Conservation (phyloP, 2,329 filamentous ascomycete species). For the Arthrobotrys sphaeroides region DNA sequence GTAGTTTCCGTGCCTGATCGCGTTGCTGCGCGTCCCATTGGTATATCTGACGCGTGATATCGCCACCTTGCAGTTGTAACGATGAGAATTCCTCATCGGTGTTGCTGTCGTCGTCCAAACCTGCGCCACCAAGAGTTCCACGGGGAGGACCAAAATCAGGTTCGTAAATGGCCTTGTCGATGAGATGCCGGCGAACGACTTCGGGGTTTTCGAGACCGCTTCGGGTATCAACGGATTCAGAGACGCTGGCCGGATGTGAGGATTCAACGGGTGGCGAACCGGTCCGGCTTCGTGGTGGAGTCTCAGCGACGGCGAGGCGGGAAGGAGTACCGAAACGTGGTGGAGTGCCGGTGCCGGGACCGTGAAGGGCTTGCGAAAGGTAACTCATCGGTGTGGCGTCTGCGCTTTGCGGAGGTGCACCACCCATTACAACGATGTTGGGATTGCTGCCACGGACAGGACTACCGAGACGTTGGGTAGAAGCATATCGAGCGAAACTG, state of each 20-base stretch:
- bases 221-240: conserved; percentile 84
- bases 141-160: conserved; percentile 60
- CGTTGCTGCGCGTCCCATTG: conserved; percentile 86
- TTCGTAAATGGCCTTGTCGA: conserved; percentile 64
- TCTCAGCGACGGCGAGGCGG: conserved; percentile 59
- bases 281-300: conserved; percentile 63
- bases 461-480: conserved; percentile 44
- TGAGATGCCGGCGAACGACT: conserved; percentile 87
- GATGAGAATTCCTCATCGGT: conserved; percentile 79
- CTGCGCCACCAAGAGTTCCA: conserved; percentile 58
- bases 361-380: conserved; percentile 73
- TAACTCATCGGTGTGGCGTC: conserved; percentile 64
- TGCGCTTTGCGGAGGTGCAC: conserved; percentile 3
- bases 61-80: conserved; percentile 88
- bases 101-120: conserved; percentile 68
- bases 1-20: conserved; percentile 71
- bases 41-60: conserved; percentile 94
- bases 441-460: conserved; percentile 38
- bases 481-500: conserved; percentile 25
- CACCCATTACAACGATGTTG: conserved; percentile 47
- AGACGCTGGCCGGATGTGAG: conserved; percentile 71
- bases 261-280: conserved; percentile 63
- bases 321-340: conserved; percentile 75
- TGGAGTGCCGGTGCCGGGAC: conserved; percentile 71
- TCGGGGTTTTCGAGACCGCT: conserved; percentile 84